Conservation (phyloP, 441 rosid genomes). For the Manihot esculenta region DNA sequence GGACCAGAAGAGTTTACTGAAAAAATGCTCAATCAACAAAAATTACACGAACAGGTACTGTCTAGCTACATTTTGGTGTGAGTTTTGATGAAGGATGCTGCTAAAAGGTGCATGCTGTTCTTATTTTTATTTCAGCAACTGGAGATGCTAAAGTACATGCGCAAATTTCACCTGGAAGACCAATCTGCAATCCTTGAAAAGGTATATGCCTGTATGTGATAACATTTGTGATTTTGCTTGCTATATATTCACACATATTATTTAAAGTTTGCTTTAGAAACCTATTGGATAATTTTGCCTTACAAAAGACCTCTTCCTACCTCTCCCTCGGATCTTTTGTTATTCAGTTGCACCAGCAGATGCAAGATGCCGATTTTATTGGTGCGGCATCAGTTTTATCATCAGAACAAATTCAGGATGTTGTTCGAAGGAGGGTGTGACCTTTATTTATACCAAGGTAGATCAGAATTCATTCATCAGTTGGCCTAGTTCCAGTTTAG, state of each 20-base stretch:
- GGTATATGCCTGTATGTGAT: conserved; percentile 31
- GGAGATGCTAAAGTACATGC: conserved; percentile 86
- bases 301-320: neutral
- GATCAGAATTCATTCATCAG: neutral
- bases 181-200: conserved; percentile 73
- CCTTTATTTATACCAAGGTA: conserved; percentile 51
- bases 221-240: neutral
- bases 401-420: conserved; percentile 58
- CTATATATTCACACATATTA: neutral
- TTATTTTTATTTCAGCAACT: conserved; percentile 52
- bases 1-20: conserved; percentile 58
- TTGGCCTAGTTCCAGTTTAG: neutral
- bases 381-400: conserved; percentile 55
- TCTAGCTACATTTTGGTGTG: conserved; percentile 1
- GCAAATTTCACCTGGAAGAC: conserved; percentile 60
- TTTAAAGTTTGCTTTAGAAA: neutral
- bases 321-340: conserved; percentile 4
- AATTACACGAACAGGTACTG: conserved; percentile 61
- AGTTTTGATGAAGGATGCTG: conserved; percentile 12
- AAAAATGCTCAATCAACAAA: conserved; percentile 49
- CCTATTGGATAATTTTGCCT: neutral
- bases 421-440: conserved; percentile 57
- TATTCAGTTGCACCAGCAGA: conserved; percentile 56
- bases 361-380: conserved; percentile 58
- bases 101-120: neutral